Conservation (phyloP, 1,139 yeast genomes). For the Hansenula sp. region DNA sequence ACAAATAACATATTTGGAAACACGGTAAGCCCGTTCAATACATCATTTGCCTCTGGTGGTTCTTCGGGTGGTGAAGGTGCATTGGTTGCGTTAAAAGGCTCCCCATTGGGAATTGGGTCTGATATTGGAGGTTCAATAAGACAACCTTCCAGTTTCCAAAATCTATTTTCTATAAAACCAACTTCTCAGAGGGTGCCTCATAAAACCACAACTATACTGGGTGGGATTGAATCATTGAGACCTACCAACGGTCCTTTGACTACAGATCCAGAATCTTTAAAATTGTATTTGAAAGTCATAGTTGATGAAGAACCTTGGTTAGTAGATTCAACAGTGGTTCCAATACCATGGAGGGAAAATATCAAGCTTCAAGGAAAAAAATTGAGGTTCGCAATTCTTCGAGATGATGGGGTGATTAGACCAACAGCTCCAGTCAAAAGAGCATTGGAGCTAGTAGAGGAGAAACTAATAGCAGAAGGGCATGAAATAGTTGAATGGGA, state of each 20-base stretch:
- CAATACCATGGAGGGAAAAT: constrained; percentile 55
- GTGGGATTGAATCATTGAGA: constrained; percentile 53
- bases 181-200: constrained; percentile 48
- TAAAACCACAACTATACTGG: constrained; percentile 47
- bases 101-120: constrained; percentile 55
- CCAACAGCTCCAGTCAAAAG: constrained; percentile 53
- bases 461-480: constrained; percentile 34
- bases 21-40: constrained; percentile 45
- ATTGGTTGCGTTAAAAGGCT: constrained; percentile 45
- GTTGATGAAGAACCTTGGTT: constrained; percentile 55
- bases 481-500: constrained; percentile 45
- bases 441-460: constrained; percentile 35
- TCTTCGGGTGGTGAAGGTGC: constrained; percentile 66
- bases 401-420: constrained; percentile 39
- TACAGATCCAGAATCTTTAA: constrained; percentile 60
- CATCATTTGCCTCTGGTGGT: constrained; percentile 47
- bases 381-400: constrained; percentile 36
- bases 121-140: constrained; percentile 66
- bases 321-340: constrained; percentile 42
- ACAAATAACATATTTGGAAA: constrained; percentile 42
- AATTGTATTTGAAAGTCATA: constrained; percentile 51
- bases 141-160: constrained; percentile 51
- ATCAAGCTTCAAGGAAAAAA: constrained; percentile 37
- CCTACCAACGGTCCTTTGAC: constrained; percentile 58
- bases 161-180: constrained; percentile 53